A percentile compares a stretch with the other conserved stretches of the same genome.
phyloP scores from a whole-genome alignment of 2,329 filamentous ascomycete species.

The Diaporthe citri region DNA sequence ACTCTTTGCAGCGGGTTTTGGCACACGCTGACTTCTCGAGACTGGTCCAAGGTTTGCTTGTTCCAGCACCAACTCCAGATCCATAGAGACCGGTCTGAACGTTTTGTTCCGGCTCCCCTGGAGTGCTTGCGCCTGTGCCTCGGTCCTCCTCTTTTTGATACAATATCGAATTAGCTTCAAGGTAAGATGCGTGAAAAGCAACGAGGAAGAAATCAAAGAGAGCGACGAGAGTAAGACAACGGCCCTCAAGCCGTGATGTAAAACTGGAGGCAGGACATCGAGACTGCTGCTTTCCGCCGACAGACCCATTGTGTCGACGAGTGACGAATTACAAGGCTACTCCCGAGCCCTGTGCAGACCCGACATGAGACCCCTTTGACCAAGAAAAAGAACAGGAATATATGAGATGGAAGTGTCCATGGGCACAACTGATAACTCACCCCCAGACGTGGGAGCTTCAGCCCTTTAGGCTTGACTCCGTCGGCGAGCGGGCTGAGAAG shows the following conservation, averaged over 20 bases:
- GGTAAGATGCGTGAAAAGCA: slow-evolving; percentile 46
- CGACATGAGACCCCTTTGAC: background rate
- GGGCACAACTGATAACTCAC: fast-evolving
- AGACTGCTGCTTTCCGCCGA: slow-evolving; percentile 42
- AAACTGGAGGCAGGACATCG: slow-evolving; percentile 41
- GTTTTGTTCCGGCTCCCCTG: background rate
- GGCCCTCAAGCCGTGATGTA: slow-evolving; percentile 44
- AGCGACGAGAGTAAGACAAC: slow-evolving; percentile 44
- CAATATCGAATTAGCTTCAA: slow-evolving; percentile 47
- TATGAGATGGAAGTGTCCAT: background rate
- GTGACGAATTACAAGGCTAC: background rate
- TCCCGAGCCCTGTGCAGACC: background rate
- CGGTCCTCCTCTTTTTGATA: slow-evolving; percentile 36
- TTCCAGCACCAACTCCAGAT: slow-evolving; percentile 45
- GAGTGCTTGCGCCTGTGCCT: background rate
- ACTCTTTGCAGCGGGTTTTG: background rate
- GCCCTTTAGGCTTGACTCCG: slow-evolving; percentile 11
- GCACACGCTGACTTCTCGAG: slow-evolving; percentile 3
- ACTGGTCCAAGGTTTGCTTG: slow-evolving; percentile 42
- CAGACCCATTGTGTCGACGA: background rate
- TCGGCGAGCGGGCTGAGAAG: background rate
- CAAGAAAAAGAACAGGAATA: background rate
- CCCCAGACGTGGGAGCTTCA: background rate
- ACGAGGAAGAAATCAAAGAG: slow-evolving; percentile 44
- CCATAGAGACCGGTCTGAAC: slow-evolving; percentile 18